Conservation (phyloP, 192 early-diverging fungal genomes). For the Backusella psychrophila region DNA sequence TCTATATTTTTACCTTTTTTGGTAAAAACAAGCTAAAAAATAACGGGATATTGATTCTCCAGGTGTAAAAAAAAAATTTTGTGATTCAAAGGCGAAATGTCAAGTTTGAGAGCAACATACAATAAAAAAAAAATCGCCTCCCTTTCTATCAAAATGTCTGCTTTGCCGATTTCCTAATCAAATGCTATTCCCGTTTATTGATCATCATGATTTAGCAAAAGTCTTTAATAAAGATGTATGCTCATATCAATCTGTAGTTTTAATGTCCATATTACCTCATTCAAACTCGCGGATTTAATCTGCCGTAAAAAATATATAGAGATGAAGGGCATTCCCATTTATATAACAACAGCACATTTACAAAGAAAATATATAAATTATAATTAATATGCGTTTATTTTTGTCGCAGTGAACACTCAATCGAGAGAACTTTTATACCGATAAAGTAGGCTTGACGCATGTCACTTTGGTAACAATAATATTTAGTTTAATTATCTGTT, state of each 20-base stretch:
- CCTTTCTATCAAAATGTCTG: background rate
- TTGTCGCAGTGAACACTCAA: background rate
- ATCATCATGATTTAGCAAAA: too few relatives aligned
- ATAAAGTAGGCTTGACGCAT: background rate
- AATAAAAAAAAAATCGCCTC: too few relatives aligned
- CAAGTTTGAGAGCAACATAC: too few relatives aligned
- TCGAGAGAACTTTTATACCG: background rate
- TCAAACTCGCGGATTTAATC: background rate
- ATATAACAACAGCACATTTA: background rate
- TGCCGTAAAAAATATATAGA: background rate
- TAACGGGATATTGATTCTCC: too few relatives aligned
- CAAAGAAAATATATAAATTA: background rate
- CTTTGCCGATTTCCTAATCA: background rate
- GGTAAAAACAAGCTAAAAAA: too few relatives aligned
- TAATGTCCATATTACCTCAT: background rate
- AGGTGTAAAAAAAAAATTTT: too few relatives aligned
- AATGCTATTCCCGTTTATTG: background rate
- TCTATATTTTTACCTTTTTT: too few relatives aligned
- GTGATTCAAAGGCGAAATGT: too few relatives aligned
- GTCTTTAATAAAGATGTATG: background rate
- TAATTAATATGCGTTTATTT: background rate
- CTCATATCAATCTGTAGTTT: background rate
- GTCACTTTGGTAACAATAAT: too few relatives aligned
- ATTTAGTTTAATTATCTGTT: too few relatives aligned
- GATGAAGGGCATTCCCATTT: background rate